phyloP scores from a whole-genome alignment of 1,284 basidiomycete genomes.

The Ceratobasidium papillatum region DNA sequence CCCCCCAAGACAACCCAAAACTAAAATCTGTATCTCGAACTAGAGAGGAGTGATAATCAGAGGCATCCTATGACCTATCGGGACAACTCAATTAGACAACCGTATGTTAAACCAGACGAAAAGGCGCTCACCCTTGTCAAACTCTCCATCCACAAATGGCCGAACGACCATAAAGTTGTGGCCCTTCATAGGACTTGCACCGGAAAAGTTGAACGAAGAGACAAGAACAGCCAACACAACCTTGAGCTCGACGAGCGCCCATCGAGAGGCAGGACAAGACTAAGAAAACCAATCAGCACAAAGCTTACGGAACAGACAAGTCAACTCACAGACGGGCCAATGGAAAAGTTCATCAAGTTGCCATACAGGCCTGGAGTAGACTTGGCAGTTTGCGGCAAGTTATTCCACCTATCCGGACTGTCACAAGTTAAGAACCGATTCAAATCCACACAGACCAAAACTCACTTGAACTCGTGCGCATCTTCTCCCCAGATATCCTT shows the following conservation, averaged over 20 bases:
- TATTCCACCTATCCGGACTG: slow-evolving; percentile 79
- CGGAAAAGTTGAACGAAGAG: slow-evolving; percentile 33
- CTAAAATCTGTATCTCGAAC: background rate
- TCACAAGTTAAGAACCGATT: background rate
- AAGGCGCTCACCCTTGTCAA: slow-evolving; percentile 13
- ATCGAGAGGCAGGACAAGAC: slow-evolving; percentile 37
- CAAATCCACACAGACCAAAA: background rate
- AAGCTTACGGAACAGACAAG: background rate
- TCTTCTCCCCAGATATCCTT: slow-evolving; percentile 77
- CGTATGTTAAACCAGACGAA: no score
- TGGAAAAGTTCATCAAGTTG: slow-evolving; percentile 76
- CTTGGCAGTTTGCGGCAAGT: slow-evolving; percentile 68
- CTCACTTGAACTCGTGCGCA: slow-evolving; percentile 70
- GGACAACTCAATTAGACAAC: background rate
- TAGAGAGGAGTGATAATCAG: slow-evolving; percentile 32
- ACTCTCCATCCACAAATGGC: slow-evolving; percentile 27
- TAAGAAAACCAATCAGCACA: background rate
- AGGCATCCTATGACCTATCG: slow-evolving; percentile 33
- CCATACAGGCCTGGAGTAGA: slow-evolving; percentile 73
- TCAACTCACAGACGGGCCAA: slow-evolving; percentile 69
- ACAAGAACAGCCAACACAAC: slow-evolving; percentile 22
- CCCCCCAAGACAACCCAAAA: background rate
- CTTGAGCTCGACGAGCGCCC: slow-evolving; percentile 35
- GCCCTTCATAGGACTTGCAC: slow-evolving; percentile 24
- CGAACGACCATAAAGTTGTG: slow-evolving; percentile 28